phyloP scores from a whole-genome alignment of 495 filamentous ascomycete genomes.

The Tuber microsphaerosporum region DNA sequence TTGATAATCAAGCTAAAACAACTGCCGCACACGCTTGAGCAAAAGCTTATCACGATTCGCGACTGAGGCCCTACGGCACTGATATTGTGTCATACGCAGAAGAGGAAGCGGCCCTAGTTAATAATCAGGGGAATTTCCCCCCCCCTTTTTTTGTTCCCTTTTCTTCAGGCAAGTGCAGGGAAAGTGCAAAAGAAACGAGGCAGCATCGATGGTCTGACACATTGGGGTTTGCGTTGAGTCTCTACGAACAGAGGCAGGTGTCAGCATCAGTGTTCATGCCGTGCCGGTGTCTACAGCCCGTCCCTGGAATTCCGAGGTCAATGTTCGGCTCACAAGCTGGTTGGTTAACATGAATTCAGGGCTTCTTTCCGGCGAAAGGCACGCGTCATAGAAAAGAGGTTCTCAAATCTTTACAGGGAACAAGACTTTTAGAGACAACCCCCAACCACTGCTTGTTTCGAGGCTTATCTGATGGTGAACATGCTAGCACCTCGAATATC shows the following conservation, averaged over 20 bases:
- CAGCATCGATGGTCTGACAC: neutral
- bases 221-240: neutral
- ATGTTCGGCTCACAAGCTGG: neutral
- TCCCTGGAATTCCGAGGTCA: neutral
- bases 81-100: neutral
- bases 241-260: neutral
- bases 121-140: neutral
- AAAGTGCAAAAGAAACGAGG: neutral
- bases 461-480: too few relatives aligned
- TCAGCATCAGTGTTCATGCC: neutral
- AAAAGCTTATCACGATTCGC: too few relatives aligned
- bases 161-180: neutral
- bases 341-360: neutral
- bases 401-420: neutral
- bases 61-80: too few relatives aligned
- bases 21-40: neutral
- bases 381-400: neutral
- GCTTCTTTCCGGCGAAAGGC: neutral
- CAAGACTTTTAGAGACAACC: neutral
- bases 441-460: too few relatives aligned
- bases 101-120: neutral
- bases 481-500: too few relatives aligned
- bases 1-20: neutral
- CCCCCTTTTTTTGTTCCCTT: neutral
- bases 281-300: neutral